Conservation (phyloP, 1,284 basidiomycete genomes). For the Stereum hirsutum region DNA sequence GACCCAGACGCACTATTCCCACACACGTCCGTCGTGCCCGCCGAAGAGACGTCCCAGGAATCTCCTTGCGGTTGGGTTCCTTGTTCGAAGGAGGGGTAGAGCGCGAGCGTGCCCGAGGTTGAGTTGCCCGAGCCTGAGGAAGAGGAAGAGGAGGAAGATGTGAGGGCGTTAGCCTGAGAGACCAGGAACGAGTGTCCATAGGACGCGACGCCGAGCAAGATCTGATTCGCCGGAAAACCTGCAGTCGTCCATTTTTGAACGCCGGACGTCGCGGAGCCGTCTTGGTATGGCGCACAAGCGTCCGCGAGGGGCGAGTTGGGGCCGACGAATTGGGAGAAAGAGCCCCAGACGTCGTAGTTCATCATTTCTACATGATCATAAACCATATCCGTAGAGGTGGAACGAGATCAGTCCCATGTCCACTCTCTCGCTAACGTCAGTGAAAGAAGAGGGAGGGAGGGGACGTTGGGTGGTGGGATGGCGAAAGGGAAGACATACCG, state of each 20-base stretch:
- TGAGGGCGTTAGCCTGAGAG: conserved; percentile 20
- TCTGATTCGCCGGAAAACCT: conserved; percentile 52
- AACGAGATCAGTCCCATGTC: too few species aligned
- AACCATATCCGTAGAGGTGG: too few species aligned
- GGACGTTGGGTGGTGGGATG: background rate
- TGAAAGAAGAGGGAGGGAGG: too few species aligned
- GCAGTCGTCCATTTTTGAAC: conserved; percentile 53
- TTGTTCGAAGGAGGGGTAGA: conserved; percentile 30
- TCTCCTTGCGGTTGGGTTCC: conserved; percentile 30
- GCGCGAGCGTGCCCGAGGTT: conserved; percentile 14
- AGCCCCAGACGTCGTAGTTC: conserved; percentile 68
- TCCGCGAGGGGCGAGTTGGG: conserved; percentile 66
- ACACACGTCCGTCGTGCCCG: conserved; percentile 24
- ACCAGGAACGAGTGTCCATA: conserved; percentile 43
- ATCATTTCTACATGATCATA: conserved; percentile 47
- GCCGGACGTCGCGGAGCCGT: conserved; percentile 56
- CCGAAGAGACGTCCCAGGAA: conserved; percentile 26
- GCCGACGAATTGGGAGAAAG: conserved; percentile 37
- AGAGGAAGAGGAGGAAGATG: too few species aligned
- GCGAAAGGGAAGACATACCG: conserved; percentile 14
- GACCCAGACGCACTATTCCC: conserved; percentile 22
- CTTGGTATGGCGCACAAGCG: conserved; percentile 44
- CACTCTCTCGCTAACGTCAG: too few species aligned
- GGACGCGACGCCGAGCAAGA: conserved; percentile 56
- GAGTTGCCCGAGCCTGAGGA: too few species aligned